Evolutionary conservation across 176 grass and related monocot species (phyloP).

Genomic region (Oryza meyeriana): DNA sequence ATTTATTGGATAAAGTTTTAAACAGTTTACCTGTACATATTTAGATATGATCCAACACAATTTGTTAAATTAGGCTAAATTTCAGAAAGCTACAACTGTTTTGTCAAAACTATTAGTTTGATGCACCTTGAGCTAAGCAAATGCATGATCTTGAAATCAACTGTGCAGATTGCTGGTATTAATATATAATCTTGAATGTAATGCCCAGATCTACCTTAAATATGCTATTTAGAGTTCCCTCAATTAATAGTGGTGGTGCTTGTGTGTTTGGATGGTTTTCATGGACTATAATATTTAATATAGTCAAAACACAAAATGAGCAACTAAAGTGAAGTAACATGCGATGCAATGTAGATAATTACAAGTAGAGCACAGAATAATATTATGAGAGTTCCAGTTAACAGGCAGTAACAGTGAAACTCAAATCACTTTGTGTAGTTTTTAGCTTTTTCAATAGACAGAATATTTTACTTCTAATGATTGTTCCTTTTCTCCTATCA

Average conservation of each 20-base stretch:
- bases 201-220: too few species aligned
- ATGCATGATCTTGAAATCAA: background rate
- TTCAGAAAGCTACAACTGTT: background rate
- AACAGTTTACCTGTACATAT: background rate
- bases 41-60: background rate
- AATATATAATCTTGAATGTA: too few species aligned
- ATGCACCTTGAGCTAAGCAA: background rate
- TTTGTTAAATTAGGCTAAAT: background rate
- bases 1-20: slow-evolving; percentile 9
- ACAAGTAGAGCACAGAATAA: background rate
- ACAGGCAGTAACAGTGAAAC: background rate
- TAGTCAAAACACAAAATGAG: background rate
- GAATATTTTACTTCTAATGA: slow-evolving; percentile 30
- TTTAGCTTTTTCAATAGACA: slow-evolving; percentile 3
- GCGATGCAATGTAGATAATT: background rate
- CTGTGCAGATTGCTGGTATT: background rate
- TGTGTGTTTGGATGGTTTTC: slow-evolving; percentile 2
- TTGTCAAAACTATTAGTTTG: background rate
- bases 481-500: slow-evolving; percentile 31
- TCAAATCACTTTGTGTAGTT: background rate
- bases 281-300: background rate
- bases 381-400: slow-evolving; percentile 4
- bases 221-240: background rate
- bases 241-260: background rate
- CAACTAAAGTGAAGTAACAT: slow-evolving; percentile 23